These are phyloP conservation scores for Stachybotrys echinatus DNA, from an alignment of 2,329 filamentous ascomycete species.

Conservation along the genomic window DNA sequence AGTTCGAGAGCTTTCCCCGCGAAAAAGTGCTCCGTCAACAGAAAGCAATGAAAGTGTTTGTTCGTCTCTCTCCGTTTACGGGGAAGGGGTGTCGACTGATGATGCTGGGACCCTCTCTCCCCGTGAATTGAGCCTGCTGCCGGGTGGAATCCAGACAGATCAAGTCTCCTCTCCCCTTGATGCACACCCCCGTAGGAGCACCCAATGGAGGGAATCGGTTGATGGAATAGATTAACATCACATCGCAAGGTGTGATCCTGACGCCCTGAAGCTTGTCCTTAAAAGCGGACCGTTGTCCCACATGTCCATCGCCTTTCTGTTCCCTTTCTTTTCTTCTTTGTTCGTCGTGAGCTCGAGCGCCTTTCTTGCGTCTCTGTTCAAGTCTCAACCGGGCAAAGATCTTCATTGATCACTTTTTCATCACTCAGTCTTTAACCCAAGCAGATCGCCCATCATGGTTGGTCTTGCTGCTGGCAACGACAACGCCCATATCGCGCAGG, in stretches of 20 bases:
- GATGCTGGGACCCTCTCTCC: not conserved
- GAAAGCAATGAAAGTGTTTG: not conserved
- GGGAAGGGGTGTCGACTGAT: not conserved
- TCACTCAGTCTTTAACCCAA: not conserved
- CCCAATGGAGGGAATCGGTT: not conserved
- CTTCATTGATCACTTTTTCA: not conserved
- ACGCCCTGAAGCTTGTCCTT: no score
- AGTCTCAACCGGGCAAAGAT: not conserved
- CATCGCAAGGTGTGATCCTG: not conserved
- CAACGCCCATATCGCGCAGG: constrained; percentile 27
- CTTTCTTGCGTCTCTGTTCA: not conserved
- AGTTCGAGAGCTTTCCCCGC: not conserved
- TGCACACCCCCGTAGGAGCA: not conserved
- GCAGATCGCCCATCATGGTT: constrained; percentile 2
- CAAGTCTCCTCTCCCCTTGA: not conserved
- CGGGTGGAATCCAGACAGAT: not conserved
- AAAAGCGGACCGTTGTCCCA: not conserved
- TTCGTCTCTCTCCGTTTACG: not conserved
- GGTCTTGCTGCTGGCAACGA: constrained; percentile 1
- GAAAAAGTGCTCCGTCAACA: not conserved
- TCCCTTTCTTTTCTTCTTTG: not conserved
- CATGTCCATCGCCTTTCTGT: not conserved
- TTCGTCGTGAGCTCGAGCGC: not conserved
- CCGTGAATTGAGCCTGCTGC: not conserved
- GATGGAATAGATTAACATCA: not conserved